Conservation (phyloP, 2,329 filamentous ascomycete genomes). For the Cladosporium sp. region DNA sequence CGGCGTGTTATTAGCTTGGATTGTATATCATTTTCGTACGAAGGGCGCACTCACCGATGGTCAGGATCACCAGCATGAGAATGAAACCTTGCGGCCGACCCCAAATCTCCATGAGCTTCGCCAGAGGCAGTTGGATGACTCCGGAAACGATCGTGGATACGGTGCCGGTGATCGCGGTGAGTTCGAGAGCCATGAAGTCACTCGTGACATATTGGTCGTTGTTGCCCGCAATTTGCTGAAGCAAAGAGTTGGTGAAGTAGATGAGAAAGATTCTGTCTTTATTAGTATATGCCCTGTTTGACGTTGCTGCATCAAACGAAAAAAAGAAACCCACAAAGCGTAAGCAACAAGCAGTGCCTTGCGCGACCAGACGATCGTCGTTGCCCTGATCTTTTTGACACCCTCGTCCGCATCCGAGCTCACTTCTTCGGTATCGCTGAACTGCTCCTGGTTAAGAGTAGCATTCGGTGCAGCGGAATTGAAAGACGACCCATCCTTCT, state of each 20-base stretch:
- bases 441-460: neutral
- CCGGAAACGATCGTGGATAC: slow-evolving; percentile 35
- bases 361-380: slow-evolving; percentile 38
- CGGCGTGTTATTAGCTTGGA: slow-evolving; percentile 43
- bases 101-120: slow-evolving; percentile 39
- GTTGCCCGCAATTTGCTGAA: slow-evolving; percentile 38
- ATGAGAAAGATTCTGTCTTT: slow-evolving; percentile 43
- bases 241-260: slow-evolving; percentile 47
- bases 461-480: neutral
- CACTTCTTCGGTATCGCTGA: slow-evolving; percentile 12
- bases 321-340: slow-evolving; percentile 29
- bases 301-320: neutral
- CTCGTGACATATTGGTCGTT: slow-evolving; percentile 38
- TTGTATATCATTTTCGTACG: slow-evolving; percentile 43
- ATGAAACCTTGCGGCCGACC: slow-evolving; percentile 38
- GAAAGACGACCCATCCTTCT: neutral
- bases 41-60: neutral
- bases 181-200: slow-evolving; percentile 30
- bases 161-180: slow-evolving; percentile 33
- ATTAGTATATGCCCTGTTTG: neutral
- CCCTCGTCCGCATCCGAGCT: slow-evolving; percentile 33
- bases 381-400: slow-evolving; percentile 36
- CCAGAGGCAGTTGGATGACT: slow-evolving; percentile 34
- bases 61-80: slow-evolving; percentile 26
- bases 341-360: slow-evolving; percentile 34